Evolutionary conservation across 2,329 filamentous ascomycete species (phyloP).

Genomic region (Colletotrichum brevisporum): DNA sequence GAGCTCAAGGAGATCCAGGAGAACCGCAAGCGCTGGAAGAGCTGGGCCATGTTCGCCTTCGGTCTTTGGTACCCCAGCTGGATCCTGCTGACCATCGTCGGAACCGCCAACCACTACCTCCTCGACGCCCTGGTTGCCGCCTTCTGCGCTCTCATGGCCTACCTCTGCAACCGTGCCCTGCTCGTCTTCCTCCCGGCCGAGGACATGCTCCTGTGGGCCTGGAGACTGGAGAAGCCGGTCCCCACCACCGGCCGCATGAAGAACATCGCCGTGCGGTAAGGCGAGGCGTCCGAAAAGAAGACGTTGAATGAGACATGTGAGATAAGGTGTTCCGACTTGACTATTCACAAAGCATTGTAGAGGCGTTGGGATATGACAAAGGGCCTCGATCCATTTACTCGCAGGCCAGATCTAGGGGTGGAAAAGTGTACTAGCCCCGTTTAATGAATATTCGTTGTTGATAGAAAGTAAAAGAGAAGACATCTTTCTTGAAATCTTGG

Average conservation of each 20-base stretch:
- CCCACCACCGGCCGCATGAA: conserved; percentile 59
- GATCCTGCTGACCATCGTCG: conserved; percentile 70
- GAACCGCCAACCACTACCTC: conserved; percentile 75
- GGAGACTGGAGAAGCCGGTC: conserved; percentile 75
- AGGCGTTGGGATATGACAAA: conserved; percentile 33
- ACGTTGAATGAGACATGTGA: conserved; percentile 15
- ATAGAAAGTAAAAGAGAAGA: conserved; percentile 1
- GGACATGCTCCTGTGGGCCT: conserved; percentile 74
- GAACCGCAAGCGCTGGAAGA: conserved; percentile 48
- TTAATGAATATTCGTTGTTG: conserved; percentile 25
- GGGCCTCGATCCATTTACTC: conserved; percentile 10
- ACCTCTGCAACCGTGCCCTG: conserved; percentile 65
- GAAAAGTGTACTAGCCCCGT: conserved; percentile 20
- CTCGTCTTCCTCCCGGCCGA: conserved; percentile 74
- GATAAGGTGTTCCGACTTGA: background rate
- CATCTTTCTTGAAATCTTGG: background rate
- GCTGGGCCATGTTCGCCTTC: conserved; percentile 49
- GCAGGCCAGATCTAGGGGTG: conserved; percentile 10
- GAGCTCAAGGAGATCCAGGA: conserved; percentile 41
- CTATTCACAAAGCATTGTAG: conserved; percentile 32
- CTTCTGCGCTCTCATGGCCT: conserved; percentile 72
- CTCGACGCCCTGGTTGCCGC: conserved; percentile 77
- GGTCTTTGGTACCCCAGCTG: conserved; percentile 67
- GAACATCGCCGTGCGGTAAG: conserved; percentile 37
- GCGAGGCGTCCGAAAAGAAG: background rate